Percentiles rank a stretch among this genome's conserved stretches.
Evolutionary conservation across 495 filamentous ascomycete genomes (phyloP).

Genomic region (Xanthoparmelia taractica): DNA sequence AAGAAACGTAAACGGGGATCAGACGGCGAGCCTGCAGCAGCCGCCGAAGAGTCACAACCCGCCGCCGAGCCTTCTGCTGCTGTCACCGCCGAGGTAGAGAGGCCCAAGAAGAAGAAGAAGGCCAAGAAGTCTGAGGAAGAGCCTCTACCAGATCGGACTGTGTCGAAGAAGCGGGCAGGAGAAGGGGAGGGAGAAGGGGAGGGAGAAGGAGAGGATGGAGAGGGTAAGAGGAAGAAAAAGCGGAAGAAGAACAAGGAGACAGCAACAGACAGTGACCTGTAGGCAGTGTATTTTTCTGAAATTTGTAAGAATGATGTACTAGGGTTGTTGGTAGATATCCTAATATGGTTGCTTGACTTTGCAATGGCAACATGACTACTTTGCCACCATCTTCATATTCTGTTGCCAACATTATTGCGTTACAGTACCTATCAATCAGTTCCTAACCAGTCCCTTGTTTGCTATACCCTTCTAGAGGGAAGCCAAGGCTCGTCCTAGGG

Average conservation of each 20-base stretch:
- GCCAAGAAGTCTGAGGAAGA: conserved; percentile 15
- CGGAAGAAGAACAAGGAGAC: conserved; percentile 17
- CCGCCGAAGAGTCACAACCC: not conserved
- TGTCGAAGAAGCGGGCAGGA: conserved; percentile 14
- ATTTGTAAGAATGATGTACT: not conserved
- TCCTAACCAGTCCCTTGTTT: too few species aligned
- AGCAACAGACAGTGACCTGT: not conserved
- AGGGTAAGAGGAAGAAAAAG: conserved; percentile 19
- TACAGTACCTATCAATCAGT: too few species aligned
- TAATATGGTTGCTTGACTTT: not conserved
- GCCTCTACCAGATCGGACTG: conserved; percentile 3
- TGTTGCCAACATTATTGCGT: too few species aligned
- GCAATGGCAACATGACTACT: too few species aligned
- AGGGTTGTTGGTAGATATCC: too few species aligned
- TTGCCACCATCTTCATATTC: too few species aligned
- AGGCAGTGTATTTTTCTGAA: not conserved
- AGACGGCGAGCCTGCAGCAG: conserved; percentile 5
- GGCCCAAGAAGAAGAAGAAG: conserved; percentile 23
- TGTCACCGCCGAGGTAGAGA: conserved; percentile 4
- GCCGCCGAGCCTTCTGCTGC: conserved; percentile 2
- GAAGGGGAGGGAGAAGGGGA: not conserved
- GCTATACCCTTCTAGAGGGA: too few species aligned
- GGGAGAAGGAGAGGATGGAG: conserved; percentile 5
- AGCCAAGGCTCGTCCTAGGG: too few species aligned
- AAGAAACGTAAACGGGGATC: conserved; percentile 34